Percentiles rank a stretch among this genome's conserved stretches.
Conservation (phyloP, 768 basidiomycete species). For the Collybia sordida region DNA sequence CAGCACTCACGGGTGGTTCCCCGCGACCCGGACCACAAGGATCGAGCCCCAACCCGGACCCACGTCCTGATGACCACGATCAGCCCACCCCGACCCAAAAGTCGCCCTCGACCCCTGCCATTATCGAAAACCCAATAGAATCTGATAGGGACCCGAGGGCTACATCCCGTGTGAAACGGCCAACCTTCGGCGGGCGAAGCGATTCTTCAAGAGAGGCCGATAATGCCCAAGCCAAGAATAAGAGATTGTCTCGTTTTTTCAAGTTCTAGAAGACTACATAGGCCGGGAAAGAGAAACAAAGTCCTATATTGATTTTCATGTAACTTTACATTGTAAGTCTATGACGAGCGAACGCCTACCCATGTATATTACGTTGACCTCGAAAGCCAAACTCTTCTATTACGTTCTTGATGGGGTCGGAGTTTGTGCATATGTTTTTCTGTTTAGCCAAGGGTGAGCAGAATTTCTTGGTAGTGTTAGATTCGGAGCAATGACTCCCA, state of each 20-base stretch:
- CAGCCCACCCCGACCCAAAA: slow-evolving; percentile 3
- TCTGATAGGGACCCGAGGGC: slow-evolving; percentile 27
- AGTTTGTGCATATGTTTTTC: too few relatives aligned
- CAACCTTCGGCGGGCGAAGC: slow-evolving; percentile 16
- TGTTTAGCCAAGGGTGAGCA: too few relatives aligned
- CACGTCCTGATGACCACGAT: slow-evolving; percentile 8
- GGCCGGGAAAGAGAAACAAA: too few relatives aligned
- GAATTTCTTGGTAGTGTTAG: too few relatives aligned
- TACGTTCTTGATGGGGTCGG: too few relatives aligned
- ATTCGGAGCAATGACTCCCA: too few relatives aligned
- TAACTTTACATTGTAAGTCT: too few relatives aligned
- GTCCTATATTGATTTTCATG: too few relatives aligned
- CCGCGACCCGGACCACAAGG: slow-evolving; percentile 4
- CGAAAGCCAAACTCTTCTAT: too few relatives aligned
- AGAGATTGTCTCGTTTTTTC: slow-evolving; percentile 25
- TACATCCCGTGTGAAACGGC: slow-evolving; percentile 32
- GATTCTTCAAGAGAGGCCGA: slow-evolving; percentile 5
- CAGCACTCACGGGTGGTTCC: slow-evolving; percentile 32
- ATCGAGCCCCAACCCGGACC: slow-evolving; percentile 16
- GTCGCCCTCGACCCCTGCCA: slow-evolving; percentile 3
- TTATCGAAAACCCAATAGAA: neutral
- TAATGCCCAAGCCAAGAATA: slow-evolving; percentile 7
- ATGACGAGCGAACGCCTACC: too few relatives aligned
- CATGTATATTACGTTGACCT: too few relatives aligned
- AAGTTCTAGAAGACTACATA: slow-evolving; percentile 12